These are phyloP conservation scores for Phlyctochytrium planicorne DNA, from an alignment of 192 early-diverging fungal genomes.

Conservation along the genomic window DNA sequence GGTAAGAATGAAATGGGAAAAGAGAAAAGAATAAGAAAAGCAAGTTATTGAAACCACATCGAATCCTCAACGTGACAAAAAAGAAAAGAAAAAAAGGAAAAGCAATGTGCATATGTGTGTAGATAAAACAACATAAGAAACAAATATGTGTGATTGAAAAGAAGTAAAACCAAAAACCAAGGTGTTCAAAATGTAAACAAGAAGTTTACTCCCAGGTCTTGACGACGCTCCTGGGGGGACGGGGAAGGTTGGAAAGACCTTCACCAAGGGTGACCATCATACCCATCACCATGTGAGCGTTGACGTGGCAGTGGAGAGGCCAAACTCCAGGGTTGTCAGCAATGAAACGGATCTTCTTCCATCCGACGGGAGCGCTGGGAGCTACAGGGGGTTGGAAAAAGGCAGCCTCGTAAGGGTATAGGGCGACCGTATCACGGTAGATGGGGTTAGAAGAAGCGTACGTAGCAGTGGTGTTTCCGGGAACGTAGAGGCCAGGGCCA, in stretches of 20 bases:
- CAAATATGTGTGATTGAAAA: too few species aligned
- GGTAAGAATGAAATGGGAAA: too few species aligned
- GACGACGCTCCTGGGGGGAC: neutral
- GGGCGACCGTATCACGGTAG: neutral
- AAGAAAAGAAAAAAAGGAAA: too few species aligned
- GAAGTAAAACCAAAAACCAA: conserved; percentile 1
- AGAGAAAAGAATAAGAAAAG: too few species aligned
- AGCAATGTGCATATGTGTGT: too few species aligned
- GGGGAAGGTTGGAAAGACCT: neutral
- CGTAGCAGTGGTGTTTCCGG: neutral
- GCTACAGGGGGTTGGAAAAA: neutral
- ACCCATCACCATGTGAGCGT: conserved; percentile 4
- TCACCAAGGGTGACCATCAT: conserved; percentile 1
- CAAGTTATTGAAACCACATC: too few species aligned
- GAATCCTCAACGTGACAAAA: too few species aligned
- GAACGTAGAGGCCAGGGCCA: neutral
- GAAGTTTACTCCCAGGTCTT: neutral
- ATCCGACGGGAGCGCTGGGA: neutral
- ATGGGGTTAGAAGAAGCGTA: neutral
- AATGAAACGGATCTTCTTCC: conserved; percentile 6
- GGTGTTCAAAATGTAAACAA: neutral
- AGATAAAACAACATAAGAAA: too few species aligned
- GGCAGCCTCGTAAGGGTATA: neutral
- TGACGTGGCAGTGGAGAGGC: conserved; percentile 6
- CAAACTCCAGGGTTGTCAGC: conserved; percentile 8